Percentiles rank a stretch among this genome's conserved stretches.
These are phyloP conservation scores for Phytophthora pluvialis DNA, from an alignment of 352 stramenopile species.

Conservation along the genomic window DNA sequence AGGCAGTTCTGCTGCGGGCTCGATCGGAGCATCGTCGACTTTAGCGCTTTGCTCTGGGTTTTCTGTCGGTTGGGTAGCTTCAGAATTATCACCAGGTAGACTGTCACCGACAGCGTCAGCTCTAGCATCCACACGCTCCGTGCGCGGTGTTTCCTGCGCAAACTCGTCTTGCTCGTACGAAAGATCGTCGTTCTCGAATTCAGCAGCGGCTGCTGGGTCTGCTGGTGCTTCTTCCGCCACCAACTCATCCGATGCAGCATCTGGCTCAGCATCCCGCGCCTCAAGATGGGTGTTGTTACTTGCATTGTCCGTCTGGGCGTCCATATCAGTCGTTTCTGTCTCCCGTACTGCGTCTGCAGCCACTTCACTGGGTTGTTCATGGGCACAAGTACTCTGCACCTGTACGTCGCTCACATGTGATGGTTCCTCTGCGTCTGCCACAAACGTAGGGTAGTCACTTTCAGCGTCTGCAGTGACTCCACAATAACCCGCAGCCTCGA, in stretches of 20 bases:
- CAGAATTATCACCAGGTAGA: neutral
- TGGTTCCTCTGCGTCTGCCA: conserved; percentile 12
- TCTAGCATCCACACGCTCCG: neutral
- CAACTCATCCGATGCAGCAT: conserved; percentile 1
- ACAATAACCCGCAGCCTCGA: conserved; percentile 5
- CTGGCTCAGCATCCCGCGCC: neutral
- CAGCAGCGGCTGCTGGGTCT: conserved; percentile 1
- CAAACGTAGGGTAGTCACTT: conserved; percentile 14
- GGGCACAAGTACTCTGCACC: neutral
- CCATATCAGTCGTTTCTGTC: neutral
- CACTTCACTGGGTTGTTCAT: conserved; percentile 4
- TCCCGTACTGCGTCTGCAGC: neutral
- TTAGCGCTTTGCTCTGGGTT: neutral
- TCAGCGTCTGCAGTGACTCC: conserved; percentile 3
- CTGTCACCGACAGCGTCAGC: neutral
- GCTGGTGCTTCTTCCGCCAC: neutral
- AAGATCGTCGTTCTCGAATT: conserved; percentile 13
- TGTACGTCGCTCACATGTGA: conserved; percentile 1
- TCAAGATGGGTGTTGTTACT: neutral
- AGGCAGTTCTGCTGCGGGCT: neutral
- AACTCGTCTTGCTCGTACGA: conserved; percentile 31
- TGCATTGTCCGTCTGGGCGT: neutral
- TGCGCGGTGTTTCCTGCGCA: conserved; percentile 13
- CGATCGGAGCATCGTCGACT: neutral
- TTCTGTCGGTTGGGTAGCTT: neutral